Base-by-base conservation (phyloP, 139 green algal genomes). In the Tetradesmus obliquus region DNA sequence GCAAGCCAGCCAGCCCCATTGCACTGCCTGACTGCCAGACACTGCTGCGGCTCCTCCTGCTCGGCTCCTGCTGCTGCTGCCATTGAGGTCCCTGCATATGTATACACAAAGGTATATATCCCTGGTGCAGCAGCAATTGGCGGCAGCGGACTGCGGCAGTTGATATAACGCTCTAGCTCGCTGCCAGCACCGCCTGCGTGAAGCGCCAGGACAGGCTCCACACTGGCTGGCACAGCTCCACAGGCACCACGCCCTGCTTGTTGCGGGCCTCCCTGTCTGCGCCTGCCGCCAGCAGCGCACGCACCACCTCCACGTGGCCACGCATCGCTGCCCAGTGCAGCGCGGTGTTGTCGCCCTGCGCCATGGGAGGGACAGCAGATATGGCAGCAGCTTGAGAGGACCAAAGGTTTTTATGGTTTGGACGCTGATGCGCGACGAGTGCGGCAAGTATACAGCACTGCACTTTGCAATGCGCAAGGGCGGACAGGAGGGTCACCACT, bases 281-380 rank as follows among this genome's bases (percentile, higher is more conserved):
- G 4, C 95, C 95, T n/a, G 87, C 94, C 32, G 90, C 93, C 82
- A 99, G 89, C 86, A 99, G 93, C 15, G 90, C 93, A 72, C 96
- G 95, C 55, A 98, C 96, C 84, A 99, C 97, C 94, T 99, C 98
- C 81, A 99, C 98, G 92, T 99, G 97, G 5, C 98, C 98, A 0
- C 98, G 94, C 97, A 99, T 99, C 57, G 97, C 94, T 0, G 97
- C 96, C 98, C 98, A 99, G 93, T 99, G 98, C 91, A 99, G 94
- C 15, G 97, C 93, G 2, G 97, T 98, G 96, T 99, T 99, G 89
- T 99, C 97, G n/a, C 98, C 97, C 95, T 98, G 96, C 51, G 51
- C n/a, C 12, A 7, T 6, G 55, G 57, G n/a, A 3, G 12, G 15
- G 60, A 53, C 3, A 17, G n/a, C 60, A 72, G 60, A 19, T 72